A percentile compares a stretch with the other conserved stretches of the same genome.
phyloP scores from a whole-genome alignment of 495 filamentous ascomycete species.

The Hyaloscypha bicolor region DNA sequence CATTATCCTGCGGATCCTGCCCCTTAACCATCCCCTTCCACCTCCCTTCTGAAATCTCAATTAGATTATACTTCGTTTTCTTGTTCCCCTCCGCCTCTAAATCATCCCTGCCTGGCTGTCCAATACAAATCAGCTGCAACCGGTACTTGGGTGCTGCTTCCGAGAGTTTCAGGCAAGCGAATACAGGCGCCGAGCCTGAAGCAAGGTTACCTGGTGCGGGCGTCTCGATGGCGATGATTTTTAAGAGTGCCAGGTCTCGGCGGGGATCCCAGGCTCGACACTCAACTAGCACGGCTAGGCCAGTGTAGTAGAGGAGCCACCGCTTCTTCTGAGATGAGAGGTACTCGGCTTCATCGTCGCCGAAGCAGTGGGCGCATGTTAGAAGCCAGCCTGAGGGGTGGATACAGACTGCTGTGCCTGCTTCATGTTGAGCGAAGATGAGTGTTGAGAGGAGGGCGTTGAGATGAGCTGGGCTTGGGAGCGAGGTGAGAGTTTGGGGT shows the following conservation, averaged over 20 bases:
- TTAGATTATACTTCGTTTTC: constrained; percentile 41
- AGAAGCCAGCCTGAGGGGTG: constrained; percentile 39
- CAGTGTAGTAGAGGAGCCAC: constrained; percentile 44
- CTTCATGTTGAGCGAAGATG: constrained; percentile 46
- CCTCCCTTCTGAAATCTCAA: constrained; percentile 40
- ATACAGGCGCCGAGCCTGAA: constrained; percentile 1
- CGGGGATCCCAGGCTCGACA: constrained; percentile 38
- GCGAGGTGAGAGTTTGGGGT: constrained; percentile 8
- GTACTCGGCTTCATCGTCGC: constrained; percentile 37
- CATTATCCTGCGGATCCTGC: constrained; percentile 42
- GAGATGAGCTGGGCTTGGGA: neutral
- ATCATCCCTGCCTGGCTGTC: constrained; percentile 44
- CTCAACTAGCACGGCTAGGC: constrained; percentile 38
- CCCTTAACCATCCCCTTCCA: constrained; percentile 38
- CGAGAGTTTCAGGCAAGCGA: neutral
- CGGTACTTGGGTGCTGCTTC: neutral
- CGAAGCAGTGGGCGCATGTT: constrained; percentile 47
- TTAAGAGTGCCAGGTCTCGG: constrained; percentile 43
- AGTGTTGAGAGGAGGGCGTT: constrained; percentile 37
- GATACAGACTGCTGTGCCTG: constrained; percentile 46
- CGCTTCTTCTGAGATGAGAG: constrained; percentile 18
- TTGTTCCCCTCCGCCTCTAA: constrained; percentile 36
- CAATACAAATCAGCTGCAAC: constrained; percentile 33
- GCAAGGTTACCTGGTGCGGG: neutral
- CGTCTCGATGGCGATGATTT: constrained; percentile 34